Evolutionary conservation across 805 yeast species (phyloP), one percentile per base, ranked within the genome.

Genomic region (Myxozyma lipomycoides): DNA sequence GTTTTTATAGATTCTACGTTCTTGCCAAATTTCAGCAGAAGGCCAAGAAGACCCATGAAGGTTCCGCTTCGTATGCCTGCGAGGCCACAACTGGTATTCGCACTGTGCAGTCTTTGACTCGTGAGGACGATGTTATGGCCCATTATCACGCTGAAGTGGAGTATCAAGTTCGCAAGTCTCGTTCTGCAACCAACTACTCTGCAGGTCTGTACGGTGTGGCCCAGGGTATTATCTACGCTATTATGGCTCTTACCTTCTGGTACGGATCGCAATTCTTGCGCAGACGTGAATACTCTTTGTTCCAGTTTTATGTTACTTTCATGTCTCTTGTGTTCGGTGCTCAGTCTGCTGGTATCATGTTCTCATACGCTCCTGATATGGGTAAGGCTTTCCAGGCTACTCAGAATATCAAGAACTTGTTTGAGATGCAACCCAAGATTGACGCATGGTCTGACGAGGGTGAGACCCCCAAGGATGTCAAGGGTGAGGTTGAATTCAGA

Each of bases 401-500:
- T 3, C 52, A 47, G 21, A 70, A 67, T 45, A 61, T 70, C 22
- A 56, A 61, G 47, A 55, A 62, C 10, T 35, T 71, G 45, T 51
- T 70, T 26, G 61, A 60, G 5, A 59, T 64, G 19, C 35, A 47
- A 22, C 73, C 74, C 5, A 46, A 51, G 15, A 67, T 70, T 40
- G 73, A 70, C 42, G 49, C 64, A 10, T 61, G 63, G 63, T 46
- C 60, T 15, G 35, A 38, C 4, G 62, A 59, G 6, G 73, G 74
- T 2, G 50, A 52, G 6, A 49, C 51, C 2, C 61, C 70, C 6
- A 62, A 60, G 18, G 45, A 46, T 0, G 70, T 73, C 37, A 46
- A 61, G 15, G 90, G 90, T 19, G 67, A 71, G 17, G 74, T 89
- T 15, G 68, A 62, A 26, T 78, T 89, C 59, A 48, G 68, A 7